Evolutionary conservation across 345 rosid genomes (phyloP).

Genomic region (Clausena lansium): DNA sequence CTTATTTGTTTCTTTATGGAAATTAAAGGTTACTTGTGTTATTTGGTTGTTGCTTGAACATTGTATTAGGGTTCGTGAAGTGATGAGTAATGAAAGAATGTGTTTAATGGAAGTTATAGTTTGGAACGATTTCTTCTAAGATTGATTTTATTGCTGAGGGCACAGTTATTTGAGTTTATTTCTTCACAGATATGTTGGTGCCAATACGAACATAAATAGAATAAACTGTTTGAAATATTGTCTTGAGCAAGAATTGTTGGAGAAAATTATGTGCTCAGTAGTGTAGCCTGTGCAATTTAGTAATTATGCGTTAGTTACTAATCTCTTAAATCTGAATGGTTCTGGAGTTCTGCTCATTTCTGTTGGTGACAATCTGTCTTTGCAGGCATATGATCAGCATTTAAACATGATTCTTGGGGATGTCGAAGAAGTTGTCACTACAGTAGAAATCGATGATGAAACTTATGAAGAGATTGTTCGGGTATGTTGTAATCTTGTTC

Average conservation of each 20-base stretch:
- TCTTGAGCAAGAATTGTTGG: neutral
- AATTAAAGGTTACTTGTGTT: neutral
- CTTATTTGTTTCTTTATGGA: neutral
- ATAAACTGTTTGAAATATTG: neutral
- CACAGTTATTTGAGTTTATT: neutral
- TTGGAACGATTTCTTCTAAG: neutral
- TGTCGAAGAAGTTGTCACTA: constrained; percentile 93
- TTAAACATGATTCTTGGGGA: constrained; percentile 99
- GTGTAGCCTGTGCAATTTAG: neutral
- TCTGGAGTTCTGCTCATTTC: constrained; percentile 7
- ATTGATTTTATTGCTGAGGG: neutral
- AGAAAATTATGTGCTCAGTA: neutral
- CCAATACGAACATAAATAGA: neutral
- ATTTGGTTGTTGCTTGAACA: neutral
- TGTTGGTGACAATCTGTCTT: constrained; percentile 11
- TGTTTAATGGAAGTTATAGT: neutral
- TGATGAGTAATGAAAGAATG: neutral
- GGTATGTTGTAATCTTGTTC: constrained; percentile 41
- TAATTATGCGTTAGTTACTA: neutral
- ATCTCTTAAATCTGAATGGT: neutral
- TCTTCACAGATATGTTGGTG: neutral
- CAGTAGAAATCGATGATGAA: constrained; percentile 97
- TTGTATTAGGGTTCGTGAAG: neutral
- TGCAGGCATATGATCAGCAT: constrained; percentile 99
- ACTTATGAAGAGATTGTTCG: constrained; percentile 98